A percentile compares a stretch with the other conserved stretches of the same genome.
phyloP scores from a whole-genome alignment of 2,329 filamentous ascomycete species.

The Aureobasidium sp. region DNA sequence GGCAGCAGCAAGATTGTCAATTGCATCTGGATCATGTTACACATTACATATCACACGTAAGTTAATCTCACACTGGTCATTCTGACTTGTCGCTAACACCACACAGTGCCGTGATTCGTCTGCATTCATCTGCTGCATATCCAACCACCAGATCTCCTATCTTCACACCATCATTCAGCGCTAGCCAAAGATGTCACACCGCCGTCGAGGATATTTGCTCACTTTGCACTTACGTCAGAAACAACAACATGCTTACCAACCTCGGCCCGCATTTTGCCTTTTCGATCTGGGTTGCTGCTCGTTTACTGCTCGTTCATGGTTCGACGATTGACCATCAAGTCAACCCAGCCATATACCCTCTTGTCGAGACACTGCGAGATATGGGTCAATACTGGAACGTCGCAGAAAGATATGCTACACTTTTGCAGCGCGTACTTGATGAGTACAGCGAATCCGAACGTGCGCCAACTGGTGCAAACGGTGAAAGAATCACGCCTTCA shows the following conservation, averaged over 20 bases:
- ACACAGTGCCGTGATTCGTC: slow-evolving; percentile 66
- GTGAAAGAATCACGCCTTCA: slow-evolving; percentile 68
- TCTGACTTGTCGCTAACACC: slow-evolving; percentile 21
- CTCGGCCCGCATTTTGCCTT: slow-evolving; percentile 89
- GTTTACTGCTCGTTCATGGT: slow-evolving; percentile 79
- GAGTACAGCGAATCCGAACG: slow-evolving; percentile 76
- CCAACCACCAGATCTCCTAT: slow-evolving; percentile 82
- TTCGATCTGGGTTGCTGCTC: slow-evolving; percentile 83
- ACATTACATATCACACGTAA: slow-evolving; percentile 80
- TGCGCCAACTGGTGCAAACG: slow-evolving; percentile 47
- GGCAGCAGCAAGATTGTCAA: slow-evolving; percentile 62
- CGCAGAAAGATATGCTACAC: slow-evolving; percentile 69
- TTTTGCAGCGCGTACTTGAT: slow-evolving; percentile 76
- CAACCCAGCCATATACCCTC: slow-evolving; percentile 69
- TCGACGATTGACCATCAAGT: slow-evolving; percentile 82
- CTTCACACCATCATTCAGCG: slow-evolving; percentile 82
- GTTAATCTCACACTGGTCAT: slow-evolving; percentile 23
- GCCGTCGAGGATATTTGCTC: slow-evolving; percentile 79
- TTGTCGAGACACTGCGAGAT: slow-evolving; percentile 72
- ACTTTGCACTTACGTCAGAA: slow-evolving; percentile 70
- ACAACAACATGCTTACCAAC: slow-evolving; percentile 66
- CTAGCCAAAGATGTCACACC: slow-evolving; percentile 72
- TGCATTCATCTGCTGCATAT: slow-evolving; percentile 89
- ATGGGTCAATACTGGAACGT: slow-evolving; percentile 84
- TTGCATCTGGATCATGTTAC: slow-evolving; percentile 84